These are phyloP conservation scores for Coemansia sp. DNA, from an alignment of 192 early-diverging fungal genomes.

Conservation along the genomic window DNA sequence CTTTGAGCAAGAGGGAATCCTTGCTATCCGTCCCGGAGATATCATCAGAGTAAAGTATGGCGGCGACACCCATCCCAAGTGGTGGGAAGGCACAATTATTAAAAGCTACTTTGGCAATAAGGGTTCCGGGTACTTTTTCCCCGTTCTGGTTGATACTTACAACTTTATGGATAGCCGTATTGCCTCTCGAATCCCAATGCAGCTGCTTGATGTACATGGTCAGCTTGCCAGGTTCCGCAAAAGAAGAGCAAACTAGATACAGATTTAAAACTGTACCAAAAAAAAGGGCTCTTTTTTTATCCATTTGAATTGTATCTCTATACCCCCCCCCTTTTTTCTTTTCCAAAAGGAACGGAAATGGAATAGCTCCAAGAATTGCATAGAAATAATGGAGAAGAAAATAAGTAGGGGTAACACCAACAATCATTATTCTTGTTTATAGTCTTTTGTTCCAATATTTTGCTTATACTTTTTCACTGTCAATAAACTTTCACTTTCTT, in stretches of 20 bases:
- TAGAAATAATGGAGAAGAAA: too few relatives aligned
- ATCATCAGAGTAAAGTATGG: constrained; percentile 34
- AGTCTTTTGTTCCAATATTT: too few relatives aligned
- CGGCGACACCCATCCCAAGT: constrained; percentile 26
- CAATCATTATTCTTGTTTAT: too few relatives aligned
- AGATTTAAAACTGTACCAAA: too few relatives aligned
- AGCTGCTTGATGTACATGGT: constrained; percentile 15
- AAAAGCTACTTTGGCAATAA: constrained; percentile 42
- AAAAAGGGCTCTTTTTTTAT: too few relatives aligned
- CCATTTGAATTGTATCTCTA: too few relatives aligned
- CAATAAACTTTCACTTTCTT: too few relatives aligned
- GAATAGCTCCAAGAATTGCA: too few relatives aligned
- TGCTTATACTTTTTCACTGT: too few relatives aligned
- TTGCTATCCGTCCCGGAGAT: constrained; percentile 38
- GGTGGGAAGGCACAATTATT: constrained; percentile 40
- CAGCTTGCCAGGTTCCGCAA: constrained; percentile 17
- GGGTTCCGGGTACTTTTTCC: constrained; percentile 46
- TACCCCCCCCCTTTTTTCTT: too few relatives aligned
- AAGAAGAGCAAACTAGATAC: constrained; percentile 1
- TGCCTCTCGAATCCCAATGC: constrained; percentile 37
- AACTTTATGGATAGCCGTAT: constrained; percentile 47
- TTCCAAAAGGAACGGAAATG: too few relatives aligned
- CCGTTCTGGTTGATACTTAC: constrained; percentile 36
- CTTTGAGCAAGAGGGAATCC: constrained; percentile 28
- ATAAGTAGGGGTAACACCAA: too few relatives aligned